These are phyloP conservation scores for Escovopsis sp. DNA, from an alignment of 2,329 filamentous ascomycete genomes.

Conservation along the genomic window DNA sequence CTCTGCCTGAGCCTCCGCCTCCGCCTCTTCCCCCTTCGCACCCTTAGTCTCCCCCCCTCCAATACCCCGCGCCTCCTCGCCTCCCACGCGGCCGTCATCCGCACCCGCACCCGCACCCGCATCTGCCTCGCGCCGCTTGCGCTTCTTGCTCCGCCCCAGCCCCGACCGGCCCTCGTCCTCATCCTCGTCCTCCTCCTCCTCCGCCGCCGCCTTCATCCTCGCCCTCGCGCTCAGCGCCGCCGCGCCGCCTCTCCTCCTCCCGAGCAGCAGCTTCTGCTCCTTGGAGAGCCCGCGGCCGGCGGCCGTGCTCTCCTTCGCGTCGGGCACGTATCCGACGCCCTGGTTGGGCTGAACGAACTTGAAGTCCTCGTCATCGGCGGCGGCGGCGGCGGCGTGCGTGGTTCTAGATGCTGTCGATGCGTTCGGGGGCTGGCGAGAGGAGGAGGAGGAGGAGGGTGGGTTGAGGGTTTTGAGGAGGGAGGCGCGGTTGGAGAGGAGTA, in stretches of 20 bases:
- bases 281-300: conserved; percentile 10
- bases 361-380: conserved; percentile 15
- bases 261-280: conserved; percentile 18
- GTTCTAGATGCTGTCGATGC: conserved; percentile 2
- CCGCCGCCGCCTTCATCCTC: conserved; percentile 15
- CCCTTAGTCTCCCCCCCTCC: neutral
- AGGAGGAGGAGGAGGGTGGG: conserved; percentile 9
- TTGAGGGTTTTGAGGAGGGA: conserved; percentile 19
- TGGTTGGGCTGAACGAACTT: conserved; percentile 18
- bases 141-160: neutral
- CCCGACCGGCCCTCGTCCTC: neutral
- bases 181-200: conserved; percentile 9
- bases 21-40: conserved; percentile 1
- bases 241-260: conserved; percentile 8
- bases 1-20: conserved; percentile 1
- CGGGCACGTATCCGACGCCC: conserved; percentile 26
- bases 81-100: no score
- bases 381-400: conserved; percentile 4
- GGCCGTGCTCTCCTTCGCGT: conserved; percentile 7
- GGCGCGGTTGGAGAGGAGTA: conserved; percentile 22
- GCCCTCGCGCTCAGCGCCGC: conserved; percentile 1
- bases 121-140: neutral
- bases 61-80: neutral
- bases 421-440: neutral
- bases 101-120: neutral